Conservation (phyloP, 345 rosid species). For the Eucalyptus sp. region DNA sequence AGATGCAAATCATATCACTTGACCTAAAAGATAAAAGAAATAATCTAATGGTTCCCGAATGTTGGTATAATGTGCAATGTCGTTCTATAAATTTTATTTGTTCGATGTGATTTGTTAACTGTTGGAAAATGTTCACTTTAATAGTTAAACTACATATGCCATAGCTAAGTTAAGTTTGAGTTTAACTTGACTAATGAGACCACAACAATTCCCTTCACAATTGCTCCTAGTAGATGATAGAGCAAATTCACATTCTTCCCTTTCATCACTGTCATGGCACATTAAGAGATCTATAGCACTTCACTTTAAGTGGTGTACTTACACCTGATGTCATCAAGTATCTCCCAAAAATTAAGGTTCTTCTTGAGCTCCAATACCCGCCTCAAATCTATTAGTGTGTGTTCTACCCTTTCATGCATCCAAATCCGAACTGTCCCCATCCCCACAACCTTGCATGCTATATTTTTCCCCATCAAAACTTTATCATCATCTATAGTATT, state of each 20-base stretch:
- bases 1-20: neutral
- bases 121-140: too few species aligned
- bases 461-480: neutral
- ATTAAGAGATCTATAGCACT: too few species aligned
- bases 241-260: neutral
- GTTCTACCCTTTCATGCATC: too few species aligned
- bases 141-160: neutral
- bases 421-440: too few species aligned
- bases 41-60: neutral
- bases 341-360: neutral
- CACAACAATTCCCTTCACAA: neutral
- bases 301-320: too few species aligned
- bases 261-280: neutral
- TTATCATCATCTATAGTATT: too few species aligned
- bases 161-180: neutral
- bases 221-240: neutral
- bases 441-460: too few species aligned
- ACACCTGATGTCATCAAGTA: neutral
- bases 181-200: neutral
- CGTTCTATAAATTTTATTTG: too few species aligned
- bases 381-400: neutral
- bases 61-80: too few species aligned
- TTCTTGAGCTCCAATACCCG: neutral
- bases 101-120: too few species aligned
- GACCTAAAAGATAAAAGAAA: neutral